Conservation (phyloP, 805 yeast species). For the Metschnikowia kofuensis region DNA sequence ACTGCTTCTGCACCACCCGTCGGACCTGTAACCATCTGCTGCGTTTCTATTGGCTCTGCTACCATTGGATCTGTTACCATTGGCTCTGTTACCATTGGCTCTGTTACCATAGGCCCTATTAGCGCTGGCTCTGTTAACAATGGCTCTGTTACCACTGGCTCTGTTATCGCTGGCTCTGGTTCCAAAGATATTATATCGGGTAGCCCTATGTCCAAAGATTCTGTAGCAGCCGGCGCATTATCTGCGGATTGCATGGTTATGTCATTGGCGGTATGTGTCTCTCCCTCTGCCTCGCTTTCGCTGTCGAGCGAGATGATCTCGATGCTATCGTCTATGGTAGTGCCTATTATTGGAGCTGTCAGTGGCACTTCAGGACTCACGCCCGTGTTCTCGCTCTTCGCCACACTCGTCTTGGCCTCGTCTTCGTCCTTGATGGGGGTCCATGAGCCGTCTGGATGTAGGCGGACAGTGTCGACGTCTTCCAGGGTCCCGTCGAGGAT, state of each 20-base stretch:
- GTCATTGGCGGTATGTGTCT: background rate
- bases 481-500: conserved; percentile 53
- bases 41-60: no score
- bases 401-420: background rate
- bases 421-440: conserved; percentile 24
- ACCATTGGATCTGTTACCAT: no score
- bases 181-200: no score
- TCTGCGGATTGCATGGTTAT: background rate
- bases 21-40: no score
- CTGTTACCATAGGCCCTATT: no score
- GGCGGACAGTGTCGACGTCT: conserved; percentile 61
- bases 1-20: no score
- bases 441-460: conserved; percentile 79
- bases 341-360: background rate
- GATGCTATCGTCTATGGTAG: conserved; percentile 24
- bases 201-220: no score
- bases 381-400: background rate
- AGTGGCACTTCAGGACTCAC: background rate
- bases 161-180: no score
- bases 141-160: no score
- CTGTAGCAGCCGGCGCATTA: no score
- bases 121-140: no score
- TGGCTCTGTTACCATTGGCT: no score
- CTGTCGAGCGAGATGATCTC: conserved; percentile 51
- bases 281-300: conserved; percentile 31